Conservation (phyloP, 2,329 filamentous ascomycete species). For the Hymenoscyphus fraxineus region DNA sequence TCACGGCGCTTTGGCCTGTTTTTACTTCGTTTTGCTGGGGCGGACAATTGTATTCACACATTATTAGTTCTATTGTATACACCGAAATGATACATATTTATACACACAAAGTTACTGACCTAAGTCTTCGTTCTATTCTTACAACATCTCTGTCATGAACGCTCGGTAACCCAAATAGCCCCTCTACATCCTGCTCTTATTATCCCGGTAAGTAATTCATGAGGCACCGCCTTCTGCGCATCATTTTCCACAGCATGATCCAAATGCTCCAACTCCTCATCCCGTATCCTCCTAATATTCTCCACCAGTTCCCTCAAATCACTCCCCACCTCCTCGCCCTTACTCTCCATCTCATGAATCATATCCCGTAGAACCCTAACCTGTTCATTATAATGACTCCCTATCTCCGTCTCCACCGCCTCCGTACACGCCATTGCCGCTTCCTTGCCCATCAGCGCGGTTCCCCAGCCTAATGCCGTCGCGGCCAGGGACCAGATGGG, state of each 20-base stretch:
- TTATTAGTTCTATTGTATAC: neutral
- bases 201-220: constrained; percentile 80
- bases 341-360: constrained; percentile 68
- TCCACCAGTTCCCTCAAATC: constrained; percentile 71
- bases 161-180: constrained; percentile 88
- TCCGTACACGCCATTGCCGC: constrained; percentile 99
- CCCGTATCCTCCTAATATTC: constrained; percentile 77
- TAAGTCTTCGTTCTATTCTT: neutral
- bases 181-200: constrained; percentile 88
- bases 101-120: neutral
- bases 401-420: constrained; percentile 97
- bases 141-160: constrained; percentile 44
- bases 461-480: constrained; percentile 80
- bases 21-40: neutral
- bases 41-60: neutral
- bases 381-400: constrained; percentile 91
- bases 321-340: constrained; percentile 74
- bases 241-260: constrained; percentile 94
- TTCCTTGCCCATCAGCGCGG: constrained; percentile 82
- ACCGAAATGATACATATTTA: neutral
- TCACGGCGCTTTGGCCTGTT: neutral
- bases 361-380: constrained; percentile 79
- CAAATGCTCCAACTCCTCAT: constrained; percentile 95
- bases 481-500: constrained; percentile 83
- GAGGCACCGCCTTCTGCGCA: constrained; percentile 82